These are phyloP conservation scores for Lotus japonicus DNA, from an alignment of 306 rosid genomes.

Conservation along the genomic window DNA sequence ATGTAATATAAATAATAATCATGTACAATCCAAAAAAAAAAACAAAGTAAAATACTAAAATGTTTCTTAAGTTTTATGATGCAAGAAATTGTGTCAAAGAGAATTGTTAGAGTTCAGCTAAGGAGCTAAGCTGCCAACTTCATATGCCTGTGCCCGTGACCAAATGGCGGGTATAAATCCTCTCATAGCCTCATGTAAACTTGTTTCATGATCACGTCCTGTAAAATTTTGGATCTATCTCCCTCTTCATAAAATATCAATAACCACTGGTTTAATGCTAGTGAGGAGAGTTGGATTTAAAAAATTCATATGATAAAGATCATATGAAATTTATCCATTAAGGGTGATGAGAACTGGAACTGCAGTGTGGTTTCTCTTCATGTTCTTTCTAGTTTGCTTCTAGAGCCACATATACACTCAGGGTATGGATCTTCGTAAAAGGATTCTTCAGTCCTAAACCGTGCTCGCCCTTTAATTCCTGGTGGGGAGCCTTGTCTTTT, in stretches of 20 bases:
- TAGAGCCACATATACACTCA: conserved; percentile 77
- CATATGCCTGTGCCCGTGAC: background rate
- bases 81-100: background rate
- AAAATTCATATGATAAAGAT: too few species aligned
- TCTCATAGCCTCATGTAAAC: too few species aligned
- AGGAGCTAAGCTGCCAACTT: background rate
- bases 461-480: conserved; percentile 79
- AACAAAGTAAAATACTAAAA: too few species aligned
- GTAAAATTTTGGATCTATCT: too few species aligned
- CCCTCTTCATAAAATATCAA: too few species aligned
- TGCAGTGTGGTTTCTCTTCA: conserved; percentile 17
- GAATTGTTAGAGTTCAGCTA: background rate
- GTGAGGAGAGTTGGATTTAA: too few species aligned
- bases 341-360: conserved; percentile 13
- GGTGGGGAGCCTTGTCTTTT: conserved; percentile 56
- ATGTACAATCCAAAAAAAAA: background rate
- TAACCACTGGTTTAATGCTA: too few species aligned
- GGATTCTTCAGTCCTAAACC: conserved; percentile 77
- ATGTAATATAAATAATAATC: background rate
- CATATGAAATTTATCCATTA: too few species aligned
- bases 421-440: conserved; percentile 89
- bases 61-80: background rate
- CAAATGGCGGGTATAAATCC: background rate
- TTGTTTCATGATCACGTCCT: too few species aligned
- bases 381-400: conserved; percentile 26